Evolutionary conservation across 2,329 filamentous ascomycete genomes (phyloP).

Genomic region (Trichophyton schoenleinii): DNA sequence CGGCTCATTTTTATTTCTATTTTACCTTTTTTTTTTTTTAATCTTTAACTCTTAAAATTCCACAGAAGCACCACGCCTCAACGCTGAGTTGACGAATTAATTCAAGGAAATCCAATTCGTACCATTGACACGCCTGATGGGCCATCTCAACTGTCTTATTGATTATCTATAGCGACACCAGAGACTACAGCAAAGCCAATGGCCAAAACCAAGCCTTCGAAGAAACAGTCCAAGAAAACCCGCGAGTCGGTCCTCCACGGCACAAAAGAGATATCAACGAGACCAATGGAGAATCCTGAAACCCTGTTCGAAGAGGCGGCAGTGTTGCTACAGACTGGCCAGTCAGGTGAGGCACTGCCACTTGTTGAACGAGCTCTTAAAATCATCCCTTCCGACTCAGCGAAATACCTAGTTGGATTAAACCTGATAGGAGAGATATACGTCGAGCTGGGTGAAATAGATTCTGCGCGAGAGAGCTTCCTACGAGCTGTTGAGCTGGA

Average conservation of each 20-base stretch:
- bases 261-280: constrained; percentile 24
- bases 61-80: neutral
- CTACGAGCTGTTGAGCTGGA: constrained; percentile 62
- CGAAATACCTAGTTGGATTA: constrained; percentile 44
- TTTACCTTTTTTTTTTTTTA: neutral
- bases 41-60: neutral
- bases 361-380: constrained; percentile 42
- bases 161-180: neutral
- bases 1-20: neutral
- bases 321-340: constrained; percentile 44
- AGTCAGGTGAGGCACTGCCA: constrained; percentile 45
- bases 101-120: neutral
- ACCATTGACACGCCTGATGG: neutral
- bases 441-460: constrained; percentile 69
- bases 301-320: constrained; percentile 46
- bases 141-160: neutral
- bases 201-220: constrained; percentile 42
- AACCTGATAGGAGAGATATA: constrained; percentile 70
- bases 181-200: constrained; percentile 23
- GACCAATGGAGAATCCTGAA: constrained; percentile 41
- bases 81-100: neutral
- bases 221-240: constrained; percentile 30
- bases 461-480: constrained; percentile 61
- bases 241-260: constrained; percentile 34
- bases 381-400: constrained; percentile 22